A percentile compares a stretch with the other conserved stretches of the same genome.
phyloP scores from a whole-genome alignment of 371 early-diverging fungal species.

The Dichotomocladium elegans region DNA sequence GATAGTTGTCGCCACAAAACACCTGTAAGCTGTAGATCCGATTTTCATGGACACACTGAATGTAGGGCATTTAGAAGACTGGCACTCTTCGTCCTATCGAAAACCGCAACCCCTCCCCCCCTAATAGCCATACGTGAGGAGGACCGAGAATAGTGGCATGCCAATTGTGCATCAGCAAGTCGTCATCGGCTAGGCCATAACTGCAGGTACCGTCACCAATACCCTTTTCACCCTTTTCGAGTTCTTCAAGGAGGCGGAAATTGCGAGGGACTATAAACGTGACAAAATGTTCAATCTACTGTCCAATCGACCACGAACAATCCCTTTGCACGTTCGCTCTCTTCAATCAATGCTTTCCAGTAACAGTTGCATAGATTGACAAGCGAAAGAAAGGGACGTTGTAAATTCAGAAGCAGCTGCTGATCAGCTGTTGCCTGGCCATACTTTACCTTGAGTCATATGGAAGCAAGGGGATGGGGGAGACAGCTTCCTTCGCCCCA shows the following conservation, averaged over 20 bases:
- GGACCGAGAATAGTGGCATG: conserved; percentile 97
- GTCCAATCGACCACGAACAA: no score
- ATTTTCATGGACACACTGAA: conserved; percentile 89
- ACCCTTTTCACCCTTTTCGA: conserved; percentile 97
- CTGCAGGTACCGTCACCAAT: conserved; percentile 92
- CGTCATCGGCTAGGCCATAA: conserved; percentile 89
- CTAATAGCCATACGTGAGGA: conserved; percentile 75
- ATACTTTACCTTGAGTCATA: no score
- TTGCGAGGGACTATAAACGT: conserved; percentile 82
- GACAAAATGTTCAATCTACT: no score
- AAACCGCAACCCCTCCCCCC: not conserved
- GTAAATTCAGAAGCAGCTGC: no score
- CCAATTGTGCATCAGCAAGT: conserved; percentile 85
- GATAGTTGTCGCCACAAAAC: conserved; percentile 84
- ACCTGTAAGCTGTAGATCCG: conserved; percentile 88
- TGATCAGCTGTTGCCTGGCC: no score
- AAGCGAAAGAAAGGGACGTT: no score
- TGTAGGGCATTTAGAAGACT: no score
- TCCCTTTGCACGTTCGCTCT: no score
- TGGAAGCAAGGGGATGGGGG: no score
- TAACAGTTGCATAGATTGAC: no score
- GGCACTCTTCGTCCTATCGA: not conserved
- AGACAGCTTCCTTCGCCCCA: no score
- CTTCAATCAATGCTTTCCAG: no score
- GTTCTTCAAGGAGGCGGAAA: conserved; percentile 94